Conservation (phyloP, 805 yeast genomes). For the Wickerhamomyces bovis region DNA sequence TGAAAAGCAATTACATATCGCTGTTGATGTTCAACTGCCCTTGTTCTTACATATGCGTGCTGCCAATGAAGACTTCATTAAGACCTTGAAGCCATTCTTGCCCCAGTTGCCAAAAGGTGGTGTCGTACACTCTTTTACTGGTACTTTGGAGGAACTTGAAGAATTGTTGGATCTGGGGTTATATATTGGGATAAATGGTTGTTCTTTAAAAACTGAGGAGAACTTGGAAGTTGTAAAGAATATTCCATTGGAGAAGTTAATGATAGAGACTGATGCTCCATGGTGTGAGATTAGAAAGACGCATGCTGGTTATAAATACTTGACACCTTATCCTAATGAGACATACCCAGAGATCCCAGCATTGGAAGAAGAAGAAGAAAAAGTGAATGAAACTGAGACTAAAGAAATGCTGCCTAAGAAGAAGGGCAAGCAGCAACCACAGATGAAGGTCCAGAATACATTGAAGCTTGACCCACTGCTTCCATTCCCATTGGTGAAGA, state of each 20-base stretch:
- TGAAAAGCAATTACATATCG: constrained; percentile 63
- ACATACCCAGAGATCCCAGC: constrained; percentile 40
- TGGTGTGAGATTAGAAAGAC: constrained; percentile 94
- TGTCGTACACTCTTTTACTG: constrained; percentile 96
- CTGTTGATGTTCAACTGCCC: constrained; percentile 58
- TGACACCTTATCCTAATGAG: constrained; percentile 50
- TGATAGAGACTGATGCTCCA: constrained; percentile 95
- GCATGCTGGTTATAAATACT: constrained; percentile 62
- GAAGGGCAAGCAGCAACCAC: neutral
- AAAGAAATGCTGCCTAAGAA: neutral
- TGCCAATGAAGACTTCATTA: constrained; percentile 73
- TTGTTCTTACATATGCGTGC: constrained; percentile 87
- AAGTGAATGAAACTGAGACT: too few species aligned
- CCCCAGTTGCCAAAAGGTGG: constrained; percentile 36
- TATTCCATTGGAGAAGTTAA: constrained; percentile 64
- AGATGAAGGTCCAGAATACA: neutral
- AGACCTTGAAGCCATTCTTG: constrained; percentile 53
- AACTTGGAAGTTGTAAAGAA: constrained; percentile 57
- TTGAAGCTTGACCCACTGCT: constrained; percentile 40
- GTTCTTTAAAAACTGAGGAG: constrained; percentile 77
- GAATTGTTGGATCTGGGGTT: constrained; percentile 53
- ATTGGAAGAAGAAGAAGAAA: neutral
- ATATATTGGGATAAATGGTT: constrained; percentile 85
- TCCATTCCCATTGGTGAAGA: constrained; percentile 61
- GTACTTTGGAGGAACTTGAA: constrained; percentile 57